These are phyloP conservation scores for Holtermannia corniformis DNA, from an alignment of 768 basidiomycete species.

Conservation along the genomic window DNA sequence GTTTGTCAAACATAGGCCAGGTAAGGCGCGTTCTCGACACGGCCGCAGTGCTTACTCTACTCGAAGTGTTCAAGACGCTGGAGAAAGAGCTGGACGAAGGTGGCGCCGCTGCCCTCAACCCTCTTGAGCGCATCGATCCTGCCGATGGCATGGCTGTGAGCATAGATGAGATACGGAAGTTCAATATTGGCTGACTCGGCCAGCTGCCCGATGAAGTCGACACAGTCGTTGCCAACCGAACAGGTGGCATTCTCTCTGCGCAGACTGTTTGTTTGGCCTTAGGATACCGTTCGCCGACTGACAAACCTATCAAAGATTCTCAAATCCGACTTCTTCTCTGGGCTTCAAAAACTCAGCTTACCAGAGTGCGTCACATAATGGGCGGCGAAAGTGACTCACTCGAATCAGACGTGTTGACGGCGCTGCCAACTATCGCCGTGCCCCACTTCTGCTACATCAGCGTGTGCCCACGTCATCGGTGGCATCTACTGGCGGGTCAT, in stretches of 20 bases:
- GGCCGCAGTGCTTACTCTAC: background rate
- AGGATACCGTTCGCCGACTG: constrained; percentile 41
- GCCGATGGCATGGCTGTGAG: constrained; percentile 36
- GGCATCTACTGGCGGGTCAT: constrained; percentile 33
- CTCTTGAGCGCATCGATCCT: constrained; percentile 53
- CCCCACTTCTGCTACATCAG: constrained; percentile 48
- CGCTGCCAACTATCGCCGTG: constrained; percentile 80
- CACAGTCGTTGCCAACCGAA: constrained; percentile 70
- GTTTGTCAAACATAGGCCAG: constrained; percentile 75
- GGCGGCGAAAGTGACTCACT: background rate
- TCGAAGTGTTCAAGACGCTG: constrained; percentile 81
- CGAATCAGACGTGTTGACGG: constrained; percentile 67
- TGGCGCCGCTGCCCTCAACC: constrained; percentile 68
- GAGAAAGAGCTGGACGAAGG: constrained; percentile 77
- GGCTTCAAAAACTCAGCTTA: constrained; percentile 86
- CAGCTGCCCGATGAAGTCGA: constrained; percentile 78
- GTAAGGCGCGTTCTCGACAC: constrained; percentile 42
- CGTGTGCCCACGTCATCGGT: constrained; percentile 17
- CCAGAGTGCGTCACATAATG: constrained; percentile 59
- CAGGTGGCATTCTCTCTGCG: constrained; percentile 67
- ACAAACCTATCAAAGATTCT: constrained; percentile 81
- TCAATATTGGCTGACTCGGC: background rate
- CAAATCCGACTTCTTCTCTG: constrained; percentile 50
- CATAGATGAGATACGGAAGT: background rate
- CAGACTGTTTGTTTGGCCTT: constrained; percentile 17